Evolutionary conservation across 805 yeast genomes (phyloP).

Genomic region (Hanseniaspora occidentalis): DNA sequence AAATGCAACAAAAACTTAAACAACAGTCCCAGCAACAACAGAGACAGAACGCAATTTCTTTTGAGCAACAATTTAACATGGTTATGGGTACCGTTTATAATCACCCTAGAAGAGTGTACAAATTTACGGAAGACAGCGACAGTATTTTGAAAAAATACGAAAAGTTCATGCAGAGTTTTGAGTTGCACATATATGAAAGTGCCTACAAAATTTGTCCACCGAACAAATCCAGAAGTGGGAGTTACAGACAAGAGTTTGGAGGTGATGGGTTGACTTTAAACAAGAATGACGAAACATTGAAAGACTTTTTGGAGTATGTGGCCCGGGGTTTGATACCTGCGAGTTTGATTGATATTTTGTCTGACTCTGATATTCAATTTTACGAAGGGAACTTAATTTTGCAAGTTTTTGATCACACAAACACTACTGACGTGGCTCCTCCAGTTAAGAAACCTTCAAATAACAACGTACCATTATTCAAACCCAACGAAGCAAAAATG

Average conservation of each 20-base stretch:
- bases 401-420: slow-evolving; percentile 78
- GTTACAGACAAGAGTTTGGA: slow-evolving; percentile 25
- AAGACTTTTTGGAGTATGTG: slow-evolving; percentile 68
- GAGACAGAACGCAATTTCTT: slow-evolving; percentile 24
- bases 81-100: slow-evolving; percentile 22
- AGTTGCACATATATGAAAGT: slow-evolving; percentile 81
- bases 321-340: slow-evolving; percentile 78
- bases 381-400: slow-evolving; percentile 86
- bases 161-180: slow-evolving; percentile 67
- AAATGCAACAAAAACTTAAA: neutral
- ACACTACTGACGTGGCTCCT: slow-evolving; percentile 23
- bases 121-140: slow-evolving; percentile 58
- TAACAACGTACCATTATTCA: slow-evolving; percentile 6
- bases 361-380: slow-evolving; percentile 72
- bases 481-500: slow-evolving; percentile 7
- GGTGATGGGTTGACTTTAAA: slow-evolving; percentile 70
- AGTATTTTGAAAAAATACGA: slow-evolving; percentile 68
- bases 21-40: slow-evolving; percentile 21
- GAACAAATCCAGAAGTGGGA: slow-evolving; percentile 23
- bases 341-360: slow-evolving; percentile 76
- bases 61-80: slow-evolving; percentile 30
- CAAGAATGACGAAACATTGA: slow-evolving; percentile 58
- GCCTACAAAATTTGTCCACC: slow-evolving; percentile 87
- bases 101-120: slow-evolving; percentile 34
- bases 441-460: neutral